Evolutionary conservation across 2,329 filamentous ascomycete species (phyloP), one percentile per base, ranked within the genome.

Genomic region (Verticillium isaacii): DNA sequence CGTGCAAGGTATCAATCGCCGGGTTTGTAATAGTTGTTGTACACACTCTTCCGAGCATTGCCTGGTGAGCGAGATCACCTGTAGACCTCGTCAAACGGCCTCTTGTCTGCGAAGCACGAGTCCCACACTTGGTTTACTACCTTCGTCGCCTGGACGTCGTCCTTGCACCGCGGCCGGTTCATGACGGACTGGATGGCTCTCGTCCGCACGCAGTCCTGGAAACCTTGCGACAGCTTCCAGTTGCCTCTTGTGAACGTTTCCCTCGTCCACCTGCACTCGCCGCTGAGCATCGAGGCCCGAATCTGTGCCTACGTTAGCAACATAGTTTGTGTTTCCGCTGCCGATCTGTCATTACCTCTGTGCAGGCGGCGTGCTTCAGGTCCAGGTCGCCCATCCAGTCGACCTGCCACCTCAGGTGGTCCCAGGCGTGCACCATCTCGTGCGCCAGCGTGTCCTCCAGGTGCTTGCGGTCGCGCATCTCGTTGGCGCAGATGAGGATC

Each of bases 121-220:
- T 97, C 93, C 92, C 94, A 99, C n/a, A 99, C 95, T 76, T 96
- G 89, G 76, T 98, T 95, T 62, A 99, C 92, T 32, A 96, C 88
- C 77, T 90, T 92, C 59, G 87, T 85, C 4, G 95, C 95, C 68
- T 98, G 91, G 15, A 88, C 87, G 69, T 96, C 89, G 75, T 96
- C 91, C 74, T 91, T 91, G 72, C 93, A 95, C 56, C 84, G 82
- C 17, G 93, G 92, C 64, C 95, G 83, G 37, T 85, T 88, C 79
- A 87, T 85, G 68, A 99, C 86, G 25, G 91, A 96, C 67, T 90
- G 78, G 37, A 92, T 87, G 12, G 95, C 95, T 68, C 95, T 82
- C 71, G 86, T 80, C 64, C 93, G 84, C 59, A 99, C 94, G 76
- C 95, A 99, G 69, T 93, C 86, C 71, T 99, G 95, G 75, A 98